phyloP scores from a whole-genome alignment of 2,329 filamentous ascomycete genomes.

The Fusarium odoratissimum region DNA sequence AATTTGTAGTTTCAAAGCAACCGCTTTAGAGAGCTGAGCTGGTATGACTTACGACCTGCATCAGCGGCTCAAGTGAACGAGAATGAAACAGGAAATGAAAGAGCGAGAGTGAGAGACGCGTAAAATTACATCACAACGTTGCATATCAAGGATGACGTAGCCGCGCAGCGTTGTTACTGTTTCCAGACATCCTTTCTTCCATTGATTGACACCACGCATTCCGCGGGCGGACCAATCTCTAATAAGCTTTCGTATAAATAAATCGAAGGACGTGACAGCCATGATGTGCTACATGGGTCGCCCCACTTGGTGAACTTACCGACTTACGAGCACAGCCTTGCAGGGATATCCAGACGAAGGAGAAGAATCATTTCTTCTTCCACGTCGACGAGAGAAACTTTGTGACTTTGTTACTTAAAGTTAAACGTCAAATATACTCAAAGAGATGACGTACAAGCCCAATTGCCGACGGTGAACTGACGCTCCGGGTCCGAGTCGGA shows the following conservation, averaged over 20 bases:
- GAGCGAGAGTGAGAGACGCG: not conserved
- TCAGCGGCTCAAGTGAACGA: not conserved
- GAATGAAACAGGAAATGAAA: not conserved
- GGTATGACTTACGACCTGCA: no score
- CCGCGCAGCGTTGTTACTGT: not conserved
- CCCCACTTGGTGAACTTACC: not conserved
- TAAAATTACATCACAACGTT: not conserved
- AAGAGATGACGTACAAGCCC: not conserved
- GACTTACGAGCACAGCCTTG: not conserved
- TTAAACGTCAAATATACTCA: fast-evolving
- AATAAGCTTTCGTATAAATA: not conserved
- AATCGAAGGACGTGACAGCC: not conserved
- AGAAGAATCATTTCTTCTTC: not conserved
- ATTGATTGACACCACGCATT: not conserved
- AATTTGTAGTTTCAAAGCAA: no score
- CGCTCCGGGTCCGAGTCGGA: not conserved
- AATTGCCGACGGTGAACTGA: not conserved
- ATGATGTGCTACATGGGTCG: constrained; percentile 1
- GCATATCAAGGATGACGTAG: not conserved
- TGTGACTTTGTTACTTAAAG: fast-evolving
- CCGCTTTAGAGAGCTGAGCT: no score
- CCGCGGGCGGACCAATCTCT: not conserved
- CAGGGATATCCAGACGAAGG: not conserved
- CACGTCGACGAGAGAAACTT: not conserved
- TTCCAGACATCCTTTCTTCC: not conserved